Evolutionary conservation across 2,329 filamentous ascomycete species (phyloP).

Genomic region (Calycina herbarum): DNA sequence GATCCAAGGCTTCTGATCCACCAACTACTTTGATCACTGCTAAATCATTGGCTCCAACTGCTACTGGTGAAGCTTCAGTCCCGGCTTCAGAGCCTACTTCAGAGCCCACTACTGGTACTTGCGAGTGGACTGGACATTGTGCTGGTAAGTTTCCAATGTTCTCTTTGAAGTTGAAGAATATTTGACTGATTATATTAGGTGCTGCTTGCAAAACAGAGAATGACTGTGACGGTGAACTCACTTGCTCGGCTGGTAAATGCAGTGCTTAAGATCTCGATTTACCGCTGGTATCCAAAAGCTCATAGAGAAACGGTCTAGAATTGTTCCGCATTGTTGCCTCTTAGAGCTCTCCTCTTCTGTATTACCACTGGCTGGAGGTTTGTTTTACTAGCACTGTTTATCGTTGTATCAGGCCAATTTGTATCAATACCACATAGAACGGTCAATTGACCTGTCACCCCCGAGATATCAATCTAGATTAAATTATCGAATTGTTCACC

Average conservation of each 20-base stretch:
- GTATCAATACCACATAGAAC: background rate
- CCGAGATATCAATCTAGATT: no score
- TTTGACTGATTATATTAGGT: conserved; percentile 8
- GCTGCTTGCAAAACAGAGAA: conserved; percentile 17
- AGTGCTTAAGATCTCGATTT: conserved; percentile 21
- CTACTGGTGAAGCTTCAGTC: no score
- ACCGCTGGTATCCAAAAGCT: conserved; percentile 16
- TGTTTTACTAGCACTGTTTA: background rate
- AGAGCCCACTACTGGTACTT: conserved; percentile 11
- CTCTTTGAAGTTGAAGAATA: background rate
- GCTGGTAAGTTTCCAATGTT: conserved; percentile 14
- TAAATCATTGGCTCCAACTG: no score
- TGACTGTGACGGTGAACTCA: conserved; percentile 23
- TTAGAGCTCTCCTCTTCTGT: background rate
- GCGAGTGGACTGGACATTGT: conserved; percentile 25
- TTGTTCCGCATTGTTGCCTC: background rate
- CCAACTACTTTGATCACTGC: background rate
- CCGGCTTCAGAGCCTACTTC: conserved; percentile 5
- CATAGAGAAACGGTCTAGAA: conserved; percentile 13
- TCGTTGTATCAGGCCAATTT: background rate
- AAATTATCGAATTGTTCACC: no score
- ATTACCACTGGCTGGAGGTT: background rate
- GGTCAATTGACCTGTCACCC: background rate
- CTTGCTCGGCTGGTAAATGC: conserved; percentile 18
- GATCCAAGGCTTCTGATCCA: conserved; percentile 8